These are phyloP conservation scores for Asterella californica DNA, from an alignment of 225 moss, liverwort and hornwort species.

Conservation along the genomic window DNA sequence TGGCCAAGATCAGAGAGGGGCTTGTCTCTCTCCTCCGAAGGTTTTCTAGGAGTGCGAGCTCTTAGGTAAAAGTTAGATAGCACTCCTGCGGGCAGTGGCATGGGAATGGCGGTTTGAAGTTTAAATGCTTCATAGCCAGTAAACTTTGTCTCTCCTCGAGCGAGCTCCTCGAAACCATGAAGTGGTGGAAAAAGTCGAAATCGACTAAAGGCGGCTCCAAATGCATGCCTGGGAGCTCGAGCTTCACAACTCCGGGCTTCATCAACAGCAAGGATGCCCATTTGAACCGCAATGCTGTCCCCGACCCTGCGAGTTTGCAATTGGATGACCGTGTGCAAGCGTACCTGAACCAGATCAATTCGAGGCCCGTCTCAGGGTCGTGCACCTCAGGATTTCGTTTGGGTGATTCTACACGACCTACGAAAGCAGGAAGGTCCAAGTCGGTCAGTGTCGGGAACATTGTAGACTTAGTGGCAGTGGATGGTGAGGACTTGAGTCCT, in stretches of 20 bases:
- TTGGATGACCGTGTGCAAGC: constrained; percentile 24
- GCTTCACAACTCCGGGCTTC: constrained; percentile 14
- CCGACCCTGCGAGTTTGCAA: constrained; percentile 14
- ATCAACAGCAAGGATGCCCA: constrained; percentile 14
- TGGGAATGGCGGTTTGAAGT: not conserved
- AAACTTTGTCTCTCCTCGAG: not conserved
- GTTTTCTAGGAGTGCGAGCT: constrained; percentile 8
- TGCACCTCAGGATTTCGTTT: constrained; percentile 6
- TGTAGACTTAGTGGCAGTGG: constrained; percentile 11
- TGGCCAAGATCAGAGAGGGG: not conserved
- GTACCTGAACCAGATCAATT: constrained; percentile 25
- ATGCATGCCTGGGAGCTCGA: constrained; percentile 19
- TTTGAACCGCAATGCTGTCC: not conserved
- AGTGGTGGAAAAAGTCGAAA: constrained; percentile 24
- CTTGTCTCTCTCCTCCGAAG: not conserved
- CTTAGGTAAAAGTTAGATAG: not conserved
- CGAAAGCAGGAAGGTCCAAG: constrained; percentile 13
- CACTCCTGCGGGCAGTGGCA: not conserved
- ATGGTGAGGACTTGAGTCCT: not conserved
- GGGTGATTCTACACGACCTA: constrained; percentile 9
- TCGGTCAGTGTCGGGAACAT: constrained; percentile 15
- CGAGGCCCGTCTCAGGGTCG: not conserved
- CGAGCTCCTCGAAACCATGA: constrained; percentile 11
- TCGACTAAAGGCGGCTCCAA: constrained; percentile 17
- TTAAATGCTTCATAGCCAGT: not conserved